Evolutionary conservation across 2,329 filamentous ascomycete genomes (phyloP), one percentile per base, ranked within the genome.

Genomic region (Penicillium sp.): DNA sequence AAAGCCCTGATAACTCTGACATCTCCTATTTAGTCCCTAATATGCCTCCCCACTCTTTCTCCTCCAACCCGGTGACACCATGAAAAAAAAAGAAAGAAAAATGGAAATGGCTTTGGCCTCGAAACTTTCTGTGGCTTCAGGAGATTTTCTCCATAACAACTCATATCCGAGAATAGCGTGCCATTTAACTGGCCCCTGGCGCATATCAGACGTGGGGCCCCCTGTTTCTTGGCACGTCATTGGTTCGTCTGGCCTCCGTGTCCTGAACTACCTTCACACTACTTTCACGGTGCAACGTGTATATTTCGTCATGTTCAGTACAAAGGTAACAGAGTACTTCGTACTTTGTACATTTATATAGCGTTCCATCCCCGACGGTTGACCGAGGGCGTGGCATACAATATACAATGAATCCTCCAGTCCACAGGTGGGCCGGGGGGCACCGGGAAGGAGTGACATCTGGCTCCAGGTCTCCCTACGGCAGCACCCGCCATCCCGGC

Each of bases 401-500:
- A 15, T 19, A 38, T 33, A 31, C 11, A 33, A 15, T 19, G 7
- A 16, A 50, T 3, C 7, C 16, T 36, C 3, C 21, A n/a, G 6
- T 8, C 31, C 27, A 40, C 36, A 27, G 21, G 46, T 25, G 46
- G 33, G 21, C 36, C 34, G 27, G 27, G 27, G 16, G 16, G 21
- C 10, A 27, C 21, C 15, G 33, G 47, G 19, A 10, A 29, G 31
- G 31, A 31, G n/a, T 55, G 53, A 25, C 33, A 39, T 45, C 39
- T 43, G 51, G 36, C 44, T 40, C 43, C 29, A 38, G 39, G 29
- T 44, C 40, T 27, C 40, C 31, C 23, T 21, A 53, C 59, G 55
- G 54, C 50, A 49, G 57, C 51, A 61, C 54, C 59, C 61, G 57
- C 57, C n/a, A 36, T 36, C 49, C 58, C 51, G 60, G 48, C 40